phyloP scores from a whole-genome alignment of 768 basidiomycete genomes.

The Termitomyces titanicus region DNA sequence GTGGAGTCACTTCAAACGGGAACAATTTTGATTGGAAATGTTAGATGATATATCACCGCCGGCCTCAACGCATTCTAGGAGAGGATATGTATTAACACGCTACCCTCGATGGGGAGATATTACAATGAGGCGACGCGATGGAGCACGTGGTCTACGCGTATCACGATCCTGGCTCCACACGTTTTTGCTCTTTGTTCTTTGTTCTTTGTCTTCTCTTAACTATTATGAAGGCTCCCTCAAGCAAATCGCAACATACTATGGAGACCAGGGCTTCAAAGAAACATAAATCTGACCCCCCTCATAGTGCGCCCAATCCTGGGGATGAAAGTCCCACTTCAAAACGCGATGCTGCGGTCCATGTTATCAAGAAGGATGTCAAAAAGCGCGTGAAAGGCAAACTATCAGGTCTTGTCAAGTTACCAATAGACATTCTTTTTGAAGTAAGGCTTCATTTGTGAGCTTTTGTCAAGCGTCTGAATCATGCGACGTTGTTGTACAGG shows the following conservation, averaged over 20 bases:
- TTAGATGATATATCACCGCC: no score
- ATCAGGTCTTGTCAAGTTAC: slow-evolving; percentile 28
- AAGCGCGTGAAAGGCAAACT: slow-evolving; percentile 23
- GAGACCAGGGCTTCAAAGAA: slow-evolving; percentile 9
- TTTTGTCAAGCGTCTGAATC: no score
- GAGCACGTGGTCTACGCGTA: slow-evolving; percentile 8
- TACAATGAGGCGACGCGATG: background rate
- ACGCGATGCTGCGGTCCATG: no score
- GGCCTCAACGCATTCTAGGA: no score
- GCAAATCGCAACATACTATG: background rate
- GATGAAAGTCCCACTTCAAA: background rate
- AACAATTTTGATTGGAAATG: no score
- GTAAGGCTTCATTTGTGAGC: slow-evolving; percentile 17
- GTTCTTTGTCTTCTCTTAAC: no score
- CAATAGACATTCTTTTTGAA: slow-evolving; percentile 41
- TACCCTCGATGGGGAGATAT: no score
- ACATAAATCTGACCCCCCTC: slow-evolving; percentile 1
- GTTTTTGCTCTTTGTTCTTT: no score
- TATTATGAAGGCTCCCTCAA: no score
- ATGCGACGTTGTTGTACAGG: slow-evolving; percentile 31
- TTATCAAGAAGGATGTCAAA: background rate
- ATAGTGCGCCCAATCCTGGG: background rate
- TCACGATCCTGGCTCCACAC: slow-evolving; percentile 1
- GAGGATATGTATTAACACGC: no score
- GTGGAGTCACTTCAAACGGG: no score